Percentiles rank a stretch among this genome's conserved stretches.
phyloP scores from a whole-genome alignment of 2,329 filamentous ascomycete genomes.

The Stylonectria norvegica region DNA sequence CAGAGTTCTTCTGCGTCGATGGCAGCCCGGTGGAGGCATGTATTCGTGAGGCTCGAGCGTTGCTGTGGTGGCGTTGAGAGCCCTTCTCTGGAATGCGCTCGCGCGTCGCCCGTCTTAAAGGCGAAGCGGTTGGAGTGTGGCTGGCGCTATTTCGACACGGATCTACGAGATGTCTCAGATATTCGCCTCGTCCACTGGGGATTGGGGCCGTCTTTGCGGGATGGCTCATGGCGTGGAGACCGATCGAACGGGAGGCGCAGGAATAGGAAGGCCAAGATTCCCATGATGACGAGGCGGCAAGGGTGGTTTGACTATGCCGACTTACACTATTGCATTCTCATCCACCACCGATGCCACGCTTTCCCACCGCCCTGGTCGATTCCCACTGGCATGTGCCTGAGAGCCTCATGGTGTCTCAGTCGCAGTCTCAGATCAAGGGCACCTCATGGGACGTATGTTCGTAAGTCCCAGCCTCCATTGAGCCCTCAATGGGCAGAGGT shows the following conservation, averaged over 20 bases:
- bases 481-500: slow-evolving; percentile 14
- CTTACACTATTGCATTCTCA: background rate
- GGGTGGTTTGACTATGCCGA: background rate
- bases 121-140: slow-evolving; percentile 6
- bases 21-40: slow-evolving; percentile 15
- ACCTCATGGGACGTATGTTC: slow-evolving; percentile 21
- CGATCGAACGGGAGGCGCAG: background rate
- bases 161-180: slow-evolving; percentile 11
- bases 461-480: slow-evolving; percentile 15
- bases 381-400: slow-evolving; percentile 9
- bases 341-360: background rate
- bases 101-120: slow-evolving; percentile 17
- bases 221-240: background rate
- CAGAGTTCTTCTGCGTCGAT: slow-evolving; percentile 19
- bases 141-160: slow-evolving; percentile 13
- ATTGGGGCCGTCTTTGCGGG: background rate
- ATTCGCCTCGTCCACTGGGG: slow-evolving; percentile 5
- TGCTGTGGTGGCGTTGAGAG: slow-evolving; percentile 15
- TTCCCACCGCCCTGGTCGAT: slow-evolving; percentile 1
- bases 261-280: background rate
- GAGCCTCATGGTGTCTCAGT: slow-evolving; percentile 21
- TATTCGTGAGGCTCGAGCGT: slow-evolving; percentile 8
- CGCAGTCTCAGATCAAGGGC: slow-evolving; percentile 7
- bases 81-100: slow-evolving; percentile 21
- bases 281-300: background rate